Conservation (phyloP, 768 basidiomycete species). For the Lactarius deliciosus region DNA sequence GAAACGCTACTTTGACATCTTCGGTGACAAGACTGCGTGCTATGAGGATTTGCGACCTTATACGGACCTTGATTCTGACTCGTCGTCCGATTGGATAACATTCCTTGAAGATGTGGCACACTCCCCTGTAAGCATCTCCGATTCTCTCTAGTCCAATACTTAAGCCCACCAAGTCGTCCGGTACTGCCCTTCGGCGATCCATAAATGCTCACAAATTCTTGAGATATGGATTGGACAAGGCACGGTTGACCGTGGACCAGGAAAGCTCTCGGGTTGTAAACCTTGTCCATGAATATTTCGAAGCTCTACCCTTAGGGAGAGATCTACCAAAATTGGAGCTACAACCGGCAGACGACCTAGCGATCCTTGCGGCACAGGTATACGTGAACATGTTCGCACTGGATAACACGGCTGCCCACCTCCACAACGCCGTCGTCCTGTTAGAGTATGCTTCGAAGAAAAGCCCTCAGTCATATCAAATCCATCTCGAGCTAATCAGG, state of each 20-base stretch:
- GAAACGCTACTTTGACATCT: conserved; percentile 64
- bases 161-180: conserved; percentile 43
- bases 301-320: conserved; percentile 64
- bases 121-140: conserved; percentile 44
- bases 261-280: conserved; percentile 53
- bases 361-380: conserved; percentile 67
- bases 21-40: conserved; percentile 83
- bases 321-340: conserved; percentile 72
- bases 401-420: conserved; percentile 51
- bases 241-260: conserved; percentile 53
- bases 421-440: conserved; percentile 62
- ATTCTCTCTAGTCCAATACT: conserved; percentile 3
- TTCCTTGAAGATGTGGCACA: conserved; percentile 51
- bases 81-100: conserved; percentile 50
- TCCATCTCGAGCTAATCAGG: conserved; percentile 72
- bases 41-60: conserved; percentile 83
- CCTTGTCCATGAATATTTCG: conserved; percentile 62
- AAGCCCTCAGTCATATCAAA: conserved; percentile 79
- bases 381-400: conserved; percentile 64
- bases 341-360: conserved; percentile 86
- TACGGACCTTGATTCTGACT: conserved; percentile 48
- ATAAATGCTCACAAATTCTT: conserved; percentile 78
- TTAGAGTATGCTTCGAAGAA: conserved; percentile 70
- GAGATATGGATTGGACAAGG: conserved; percentile 53
- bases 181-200: conserved; percentile 56